phyloP scores from a whole-genome alignment of 2,329 filamentous ascomycete species.

The Dactylellina sp. region DNA sequence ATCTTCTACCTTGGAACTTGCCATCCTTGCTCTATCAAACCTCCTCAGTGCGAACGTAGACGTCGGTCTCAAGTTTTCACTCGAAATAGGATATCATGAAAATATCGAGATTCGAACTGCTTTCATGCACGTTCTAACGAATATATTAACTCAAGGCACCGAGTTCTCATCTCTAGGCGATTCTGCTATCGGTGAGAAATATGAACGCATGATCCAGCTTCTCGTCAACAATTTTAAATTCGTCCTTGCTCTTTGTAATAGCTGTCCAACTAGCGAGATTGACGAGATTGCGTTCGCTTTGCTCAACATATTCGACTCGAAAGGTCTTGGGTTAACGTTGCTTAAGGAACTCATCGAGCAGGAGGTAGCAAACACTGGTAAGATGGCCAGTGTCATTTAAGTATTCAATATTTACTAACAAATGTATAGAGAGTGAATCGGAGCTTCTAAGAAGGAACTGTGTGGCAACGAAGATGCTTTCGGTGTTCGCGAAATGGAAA shows the following conservation, averaged over 20 bases:
- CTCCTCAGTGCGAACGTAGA: slow-evolving; percentile 78
- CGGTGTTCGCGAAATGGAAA: slow-evolving; percentile 79
- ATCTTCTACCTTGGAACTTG: slow-evolving; percentile 71
- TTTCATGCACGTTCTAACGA: slow-evolving; percentile 77
- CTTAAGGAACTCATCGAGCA: slow-evolving; percentile 76
- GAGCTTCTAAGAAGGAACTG: slow-evolving; percentile 76
- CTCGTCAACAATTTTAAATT: slow-evolving; percentile 74
- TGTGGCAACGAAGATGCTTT: slow-evolving; percentile 78
- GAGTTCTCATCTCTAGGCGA: slow-evolving; percentile 78
- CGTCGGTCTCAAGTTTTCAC: slow-evolving; percentile 76
- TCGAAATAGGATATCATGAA: slow-evolving; percentile 78
- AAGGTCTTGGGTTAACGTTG: slow-evolving; percentile 73
- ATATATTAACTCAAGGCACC: slow-evolving; percentile 77
- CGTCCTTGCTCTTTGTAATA: slow-evolving; percentile 73
- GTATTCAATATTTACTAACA: slow-evolving; percentile 4
- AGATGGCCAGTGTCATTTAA: slow-evolving; percentile 44
- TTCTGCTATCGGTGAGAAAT: slow-evolving; percentile 75
- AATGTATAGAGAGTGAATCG: slow-evolving; percentile 71
- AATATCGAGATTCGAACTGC: slow-evolving; percentile 77
- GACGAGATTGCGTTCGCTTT: slow-evolving; percentile 77
- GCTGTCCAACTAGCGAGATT: slow-evolving; percentile 75
- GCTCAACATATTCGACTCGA: slow-evolving; percentile 76
- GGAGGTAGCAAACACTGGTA: slow-evolving; percentile 75
- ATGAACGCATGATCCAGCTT: slow-evolving; percentile 74
- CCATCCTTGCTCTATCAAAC: slow-evolving; percentile 76